phyloP scores from a whole-genome alignment of 1,284 basidiomycete species.

The Ganoderma lucidum region DNA sequence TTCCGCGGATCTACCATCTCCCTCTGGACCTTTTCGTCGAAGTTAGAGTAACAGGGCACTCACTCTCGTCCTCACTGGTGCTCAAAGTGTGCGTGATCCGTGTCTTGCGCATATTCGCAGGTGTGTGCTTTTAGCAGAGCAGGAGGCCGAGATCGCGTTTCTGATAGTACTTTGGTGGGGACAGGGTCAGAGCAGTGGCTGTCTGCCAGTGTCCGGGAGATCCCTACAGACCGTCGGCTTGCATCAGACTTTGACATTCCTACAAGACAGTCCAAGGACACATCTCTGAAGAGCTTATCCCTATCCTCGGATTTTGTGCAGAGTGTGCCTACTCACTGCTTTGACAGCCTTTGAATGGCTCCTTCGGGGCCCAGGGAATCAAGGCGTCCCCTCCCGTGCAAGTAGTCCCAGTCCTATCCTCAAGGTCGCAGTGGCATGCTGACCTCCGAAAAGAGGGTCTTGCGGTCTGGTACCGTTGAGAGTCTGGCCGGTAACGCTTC shows the following conservation, averaged over 20 bases:
- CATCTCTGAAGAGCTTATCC: no score
- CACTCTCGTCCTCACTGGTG: neutral
- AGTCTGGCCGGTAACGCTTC: neutral
- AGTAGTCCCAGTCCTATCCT: neutral
- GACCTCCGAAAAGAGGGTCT: neutral
- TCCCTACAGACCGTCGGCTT: neutral
- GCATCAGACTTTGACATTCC: no score
- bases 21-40: neutral
- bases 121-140: neutral
- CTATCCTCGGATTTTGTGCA: no score
- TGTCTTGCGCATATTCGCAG: neutral
- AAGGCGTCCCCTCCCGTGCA: neutral
- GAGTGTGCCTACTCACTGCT: no score
- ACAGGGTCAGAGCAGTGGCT: neutral
- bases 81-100: neutral
- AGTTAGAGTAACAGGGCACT: no score
- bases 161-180: neutral
- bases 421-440: neutral
- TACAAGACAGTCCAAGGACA: no score
- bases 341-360: neutral
- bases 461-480: neutral
- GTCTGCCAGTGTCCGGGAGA: neutral
- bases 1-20: neutral
- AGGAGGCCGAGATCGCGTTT: neutral
- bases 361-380: neutral